phyloP scores from a whole-genome alignment of 108 stramenopile species.

The Nannochloropsis gaditana region DNA sequence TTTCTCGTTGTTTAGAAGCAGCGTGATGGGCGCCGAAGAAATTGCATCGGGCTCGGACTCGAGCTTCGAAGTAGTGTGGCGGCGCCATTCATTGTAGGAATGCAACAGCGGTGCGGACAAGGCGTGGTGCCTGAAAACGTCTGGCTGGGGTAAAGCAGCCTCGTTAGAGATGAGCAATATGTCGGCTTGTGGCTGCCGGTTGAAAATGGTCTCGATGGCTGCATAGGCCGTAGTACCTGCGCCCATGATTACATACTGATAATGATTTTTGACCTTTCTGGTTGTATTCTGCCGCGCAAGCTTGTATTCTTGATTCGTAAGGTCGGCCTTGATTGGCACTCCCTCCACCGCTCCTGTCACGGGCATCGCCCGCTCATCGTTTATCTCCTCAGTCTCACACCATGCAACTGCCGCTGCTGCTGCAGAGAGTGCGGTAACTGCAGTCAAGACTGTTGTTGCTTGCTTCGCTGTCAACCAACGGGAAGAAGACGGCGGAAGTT shows the following conservation, averaged over 20 bases:
- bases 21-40: not conserved
- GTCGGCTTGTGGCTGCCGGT: slow-evolving; percentile 39
- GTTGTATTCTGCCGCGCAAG: not conserved
- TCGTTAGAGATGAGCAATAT: slow-evolving; percentile 39
- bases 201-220: slow-evolving; percentile 42
- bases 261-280: slow-evolving; percentile 20
- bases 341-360: not conserved
- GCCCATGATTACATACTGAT: slow-evolving; percentile 42
- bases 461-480: not conserved
- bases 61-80: slow-evolving; percentile 28
- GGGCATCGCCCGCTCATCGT: not conserved
- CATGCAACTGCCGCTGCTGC: not conserved
- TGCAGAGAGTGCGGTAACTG: not conserved
- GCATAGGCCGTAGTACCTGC: slow-evolving; percentile 40
- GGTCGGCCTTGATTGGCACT: not conserved
- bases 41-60: slow-evolving; percentile 20
- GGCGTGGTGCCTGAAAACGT: not conserved
- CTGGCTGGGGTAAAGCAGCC: slow-evolving; percentile 25
- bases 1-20: not conserved
- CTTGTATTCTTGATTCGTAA: slow-evolving; percentile 6
- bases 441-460: not conserved
- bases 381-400: slow-evolving; percentile 14
- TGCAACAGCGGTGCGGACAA: slow-evolving; percentile 28
- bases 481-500: not conserved
- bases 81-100: slow-evolving; percentile 48